phyloP scores from a whole-genome alignment of 208 protist species.

The Endotrypanum monterogeii region DNA sequence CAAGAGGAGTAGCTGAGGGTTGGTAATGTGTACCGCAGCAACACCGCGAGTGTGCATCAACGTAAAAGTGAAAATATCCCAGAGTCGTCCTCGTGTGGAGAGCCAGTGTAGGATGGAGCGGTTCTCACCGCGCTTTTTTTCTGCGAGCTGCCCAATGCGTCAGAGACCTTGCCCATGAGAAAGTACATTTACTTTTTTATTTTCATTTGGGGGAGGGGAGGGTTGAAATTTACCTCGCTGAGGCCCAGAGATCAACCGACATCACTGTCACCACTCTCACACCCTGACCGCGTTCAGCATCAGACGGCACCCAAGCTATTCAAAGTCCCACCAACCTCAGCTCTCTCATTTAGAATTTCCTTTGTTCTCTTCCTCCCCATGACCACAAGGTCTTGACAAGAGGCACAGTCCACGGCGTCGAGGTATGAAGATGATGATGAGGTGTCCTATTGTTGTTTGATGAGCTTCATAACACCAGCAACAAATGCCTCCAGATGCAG shows the following conservation, averaged over 20 bases:
- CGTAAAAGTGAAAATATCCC: background rate
- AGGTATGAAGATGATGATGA: too few relatives aligned
- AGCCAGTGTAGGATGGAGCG: background rate
- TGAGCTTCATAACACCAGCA: conserved; percentile 81
- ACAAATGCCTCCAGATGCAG: conserved; percentile 99
- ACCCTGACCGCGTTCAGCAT: too few relatives aligned
- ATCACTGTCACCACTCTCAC: too few relatives aligned
- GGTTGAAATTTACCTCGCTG: too few relatives aligned
- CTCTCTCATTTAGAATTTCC: too few relatives aligned
- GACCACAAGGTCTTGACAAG: too few relatives aligned
- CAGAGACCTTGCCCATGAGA: background rate
- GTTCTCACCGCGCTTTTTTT: background rate
- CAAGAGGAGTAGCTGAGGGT: background rate
- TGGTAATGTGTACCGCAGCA: background rate
- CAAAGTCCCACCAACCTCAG: too few relatives aligned
- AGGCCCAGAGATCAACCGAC: too few relatives aligned
- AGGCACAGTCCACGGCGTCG: too few relatives aligned
- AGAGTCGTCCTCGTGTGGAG: background rate
- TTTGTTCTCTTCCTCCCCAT: too few relatives aligned
- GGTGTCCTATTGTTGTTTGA: conserved; percentile 46
- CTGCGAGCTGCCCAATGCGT: background rate
- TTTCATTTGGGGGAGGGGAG: too few relatives aligned
- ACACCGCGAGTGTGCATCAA: background rate
- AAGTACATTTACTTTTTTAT: background rate
- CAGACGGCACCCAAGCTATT: too few relatives aligned